Base-by-base conservation (phyloP, 371 early-diverging fungal species). In the Syncephalastrum sp. region DNA sequence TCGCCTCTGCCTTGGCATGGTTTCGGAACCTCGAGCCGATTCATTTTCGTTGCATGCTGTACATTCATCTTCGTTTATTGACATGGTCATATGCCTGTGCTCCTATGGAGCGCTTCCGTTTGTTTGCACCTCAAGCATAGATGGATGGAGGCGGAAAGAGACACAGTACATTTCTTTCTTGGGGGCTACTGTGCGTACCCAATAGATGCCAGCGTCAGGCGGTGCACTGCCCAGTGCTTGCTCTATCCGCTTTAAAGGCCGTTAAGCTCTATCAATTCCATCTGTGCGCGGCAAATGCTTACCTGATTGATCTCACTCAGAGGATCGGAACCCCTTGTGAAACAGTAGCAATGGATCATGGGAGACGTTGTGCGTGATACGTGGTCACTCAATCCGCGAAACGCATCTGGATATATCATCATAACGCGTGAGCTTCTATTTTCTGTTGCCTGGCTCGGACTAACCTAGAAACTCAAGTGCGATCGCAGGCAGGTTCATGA, bases 121-220 rank as follows among this genome's bases (percentile, higher is more conserved):
- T 33, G 2, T 8, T 2, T 33, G 38, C 38, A 33, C 38, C 38
- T 33, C 38, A 12, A 5, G 38, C 38, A 33, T 6, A 2, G 38
- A 82, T 12, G 76, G 65, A 41, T 82, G 86, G 43, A 94, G 65
- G 13, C 77, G 77, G 67, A 99, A 93, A 5, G 92, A 89, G 42
- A 96, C 72, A 62, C 99, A 98, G 64, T 91, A 89, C 99, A 99
- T 98, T 47, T 97, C 95, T 79, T 97, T 99, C 60, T 94, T 94
- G 3, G 99, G 99, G 2, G 99, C 96, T 0, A 99, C 99, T 50
- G 87, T 90, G 25, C 98, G 86, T 2, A 99, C 98, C 63, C 79
- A 84, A 59, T 91, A 61, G 2, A 66, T 62, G 19, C 81, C 68
- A 19, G 72, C 68, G 51, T 76, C 74, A 43, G 62, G 59, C 29